A percentile compares a stretch with the other conserved stretches of the same genome.
Evolutionary conservation across 2,329 filamentous ascomycete species (phyloP).

Genomic region (Aspergillus chevalieri): DNA sequence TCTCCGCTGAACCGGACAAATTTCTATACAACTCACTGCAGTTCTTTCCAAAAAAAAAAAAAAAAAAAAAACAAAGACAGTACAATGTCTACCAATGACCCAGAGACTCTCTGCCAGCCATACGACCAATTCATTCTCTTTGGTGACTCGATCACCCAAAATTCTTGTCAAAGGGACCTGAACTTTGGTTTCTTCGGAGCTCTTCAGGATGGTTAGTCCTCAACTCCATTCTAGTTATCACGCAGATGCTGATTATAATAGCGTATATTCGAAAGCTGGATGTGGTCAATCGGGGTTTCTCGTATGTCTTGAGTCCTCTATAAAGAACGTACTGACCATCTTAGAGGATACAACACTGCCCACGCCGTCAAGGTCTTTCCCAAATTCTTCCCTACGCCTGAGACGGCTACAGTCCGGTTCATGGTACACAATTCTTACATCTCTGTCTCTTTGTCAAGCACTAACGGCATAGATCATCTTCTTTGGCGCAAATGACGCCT

Average conservation of each 20-base stretch:
- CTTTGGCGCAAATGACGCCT: conserved; percentile 87
- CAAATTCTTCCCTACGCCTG: conserved; percentile 63
- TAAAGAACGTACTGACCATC: conserved; percentile 6
- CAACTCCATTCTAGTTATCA: neutral
- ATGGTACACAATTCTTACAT: conserved; percentile 30
- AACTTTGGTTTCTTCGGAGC: conserved; percentile 71
- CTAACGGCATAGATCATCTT: conserved; percentile 57
- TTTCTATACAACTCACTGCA: too few species aligned
- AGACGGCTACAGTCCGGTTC: conserved; percentile 42
- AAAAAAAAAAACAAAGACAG: neutral
- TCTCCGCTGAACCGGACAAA: too few species aligned
- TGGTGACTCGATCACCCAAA: conserved; percentile 82
- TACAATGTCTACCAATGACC: neutral
- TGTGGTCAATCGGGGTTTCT: conserved; percentile 81
- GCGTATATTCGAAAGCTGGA: conserved; percentile 73
- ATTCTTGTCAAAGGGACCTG: conserved; percentile 52
- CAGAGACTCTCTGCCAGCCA: conserved; percentile 24
- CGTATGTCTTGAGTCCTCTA: conserved; percentile 30
- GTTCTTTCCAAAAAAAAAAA: neutral
- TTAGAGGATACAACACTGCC: conserved; percentile 71
- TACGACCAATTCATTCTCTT: conserved; percentile 77
- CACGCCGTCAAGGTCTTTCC: conserved; percentile 66
- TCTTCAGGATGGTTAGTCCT: conserved; percentile 59
- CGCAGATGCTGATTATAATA: conserved; percentile 28
- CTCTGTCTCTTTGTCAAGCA: neutral